These are phyloP conservation scores for Chalaropsis ovoidea DNA, from an alignment of 2,329 filamentous ascomycete species.

Conservation along the genomic window DNA sequence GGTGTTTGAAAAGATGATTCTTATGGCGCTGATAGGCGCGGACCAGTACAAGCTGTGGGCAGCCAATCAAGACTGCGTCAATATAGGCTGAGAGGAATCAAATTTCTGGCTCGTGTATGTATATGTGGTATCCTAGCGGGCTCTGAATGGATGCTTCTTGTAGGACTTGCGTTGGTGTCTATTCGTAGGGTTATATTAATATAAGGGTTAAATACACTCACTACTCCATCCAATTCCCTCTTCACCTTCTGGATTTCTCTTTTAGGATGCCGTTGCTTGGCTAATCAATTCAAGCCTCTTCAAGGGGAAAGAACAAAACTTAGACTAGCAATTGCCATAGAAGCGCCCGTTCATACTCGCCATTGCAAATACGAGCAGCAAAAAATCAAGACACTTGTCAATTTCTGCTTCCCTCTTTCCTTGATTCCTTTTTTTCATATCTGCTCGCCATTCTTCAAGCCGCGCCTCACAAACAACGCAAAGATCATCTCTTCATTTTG, in stretches of 20 bases:
- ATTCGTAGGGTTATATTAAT: too few species aligned
- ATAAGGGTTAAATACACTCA: too few species aligned
- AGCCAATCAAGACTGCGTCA: background rate
- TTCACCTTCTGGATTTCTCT: background rate
- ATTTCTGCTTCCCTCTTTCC: background rate
- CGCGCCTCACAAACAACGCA: background rate
- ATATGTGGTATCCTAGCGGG: background rate
- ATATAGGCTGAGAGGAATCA: background rate
- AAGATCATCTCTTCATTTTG: background rate
- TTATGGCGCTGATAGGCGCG: slow-evolving; percentile 10
- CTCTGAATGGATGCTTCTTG: too few species aligned
- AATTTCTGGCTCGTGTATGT: background rate
- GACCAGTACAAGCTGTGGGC: slow-evolving; percentile 20
- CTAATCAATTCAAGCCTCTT: background rate
- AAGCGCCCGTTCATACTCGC: too few species aligned
- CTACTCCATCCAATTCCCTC: too few species aligned
- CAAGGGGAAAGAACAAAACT: background rate
- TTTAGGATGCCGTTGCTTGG: background rate
- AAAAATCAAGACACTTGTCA: slow-evolving; percentile 3
- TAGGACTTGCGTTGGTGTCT: too few species aligned
- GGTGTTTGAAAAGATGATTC: slow-evolving; percentile 20
- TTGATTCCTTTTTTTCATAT: background rate
- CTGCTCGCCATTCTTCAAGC: background rate
- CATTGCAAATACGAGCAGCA: background rate
- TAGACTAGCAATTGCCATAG: background rate